phyloP scores from a whole-genome alignment of 2,329 filamentous ascomycete species.

The Aspergillus piperis region DNA sequence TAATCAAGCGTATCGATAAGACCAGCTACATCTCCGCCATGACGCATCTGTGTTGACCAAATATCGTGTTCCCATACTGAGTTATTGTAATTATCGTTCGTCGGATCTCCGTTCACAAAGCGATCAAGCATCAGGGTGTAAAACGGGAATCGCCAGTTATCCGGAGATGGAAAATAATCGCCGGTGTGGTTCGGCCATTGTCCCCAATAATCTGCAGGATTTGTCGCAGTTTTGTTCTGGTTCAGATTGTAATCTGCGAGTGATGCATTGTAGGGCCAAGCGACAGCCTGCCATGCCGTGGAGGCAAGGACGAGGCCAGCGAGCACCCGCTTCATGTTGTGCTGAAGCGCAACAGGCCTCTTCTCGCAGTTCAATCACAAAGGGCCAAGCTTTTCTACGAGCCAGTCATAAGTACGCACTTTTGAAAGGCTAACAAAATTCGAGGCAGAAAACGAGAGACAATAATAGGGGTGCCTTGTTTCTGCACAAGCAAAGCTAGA shows the following conservation, averaged over 20 bases:
- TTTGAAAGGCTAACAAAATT: too few relatives aligned
- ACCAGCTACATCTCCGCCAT: constrained; percentile 61
- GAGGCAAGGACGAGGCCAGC: constrained; percentile 24
- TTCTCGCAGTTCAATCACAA: too few relatives aligned
- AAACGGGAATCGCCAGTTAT: constrained; percentile 65
- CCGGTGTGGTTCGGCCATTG: constrained; percentile 51
- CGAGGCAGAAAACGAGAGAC: too few relatives aligned
- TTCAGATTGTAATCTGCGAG: constrained; percentile 61
- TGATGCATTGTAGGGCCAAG: constrained; percentile 50
- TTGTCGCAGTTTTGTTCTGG: constrained; percentile 55
- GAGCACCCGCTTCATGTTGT: constrained; percentile 29
- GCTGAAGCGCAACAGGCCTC: neutral
- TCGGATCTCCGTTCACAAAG: constrained; percentile 64
- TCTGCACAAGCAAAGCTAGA: too few relatives aligned
- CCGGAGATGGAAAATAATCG: constrained; percentile 55
- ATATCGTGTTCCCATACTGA: constrained; percentile 62
- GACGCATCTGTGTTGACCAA: constrained; percentile 61
- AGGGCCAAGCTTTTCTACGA: too few relatives aligned
- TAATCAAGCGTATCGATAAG: constrained; percentile 62
- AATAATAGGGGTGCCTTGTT: too few relatives aligned
- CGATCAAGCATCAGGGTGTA: constrained; percentile 65
- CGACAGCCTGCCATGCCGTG: constrained; percentile 21
- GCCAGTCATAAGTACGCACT: too few relatives aligned
- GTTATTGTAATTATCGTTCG: constrained; percentile 62
- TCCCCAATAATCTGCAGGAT: constrained; percentile 60